Base-by-base conservation (phyloP, 176 grass and related monocot species). In the Carex myosuroides region DNA sequence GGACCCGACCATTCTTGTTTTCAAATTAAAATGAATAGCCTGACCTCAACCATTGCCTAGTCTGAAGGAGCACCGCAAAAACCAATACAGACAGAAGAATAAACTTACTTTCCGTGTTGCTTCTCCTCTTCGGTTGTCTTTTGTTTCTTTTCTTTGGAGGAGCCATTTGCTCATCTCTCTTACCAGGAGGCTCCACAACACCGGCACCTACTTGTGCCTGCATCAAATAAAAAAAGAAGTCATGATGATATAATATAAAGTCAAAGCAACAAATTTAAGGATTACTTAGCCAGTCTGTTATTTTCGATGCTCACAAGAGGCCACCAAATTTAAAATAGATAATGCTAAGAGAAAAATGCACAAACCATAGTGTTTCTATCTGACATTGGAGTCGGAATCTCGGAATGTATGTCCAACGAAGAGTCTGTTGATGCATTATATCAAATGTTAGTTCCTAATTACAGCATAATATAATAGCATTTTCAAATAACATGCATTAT, bases 101-200 rank as follows among this genome's bases (percentile, higher is more conserved):
- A 46, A 80, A 18, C 85, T 72, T 64, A 98, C 96, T 89, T 92
- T 67, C 11, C 46, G 77, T 73, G 76, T 84, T 85, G 70, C 86
- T 50, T 57, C 86, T 81, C 69, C 79, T 84, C 61, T 79, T 87
- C 14, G 72, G 56, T 57, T 84, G 81, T 68, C 84, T 80, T 77
- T 79, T 91, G 22, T 65, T 92, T 77, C 86, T 84, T 50, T 88
- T 89, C 4, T 55, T 81, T 84, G 35, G 64, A 64, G 39, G 54
- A 79, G 54, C 48, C 71, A 80, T 86, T 85, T 85, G 22, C 44
- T 86, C 88, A 85, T 81, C 78, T 67, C 30, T 70, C 79, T 83
- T 88, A 69, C 33, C 87, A 3, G 10, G 75, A 80, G 85, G 81
- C 7, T 70, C 64, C 81, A 65, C 58, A 88, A 75, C 82, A 42